Percentiles rank a stretch among this genome's conserved stretches.
Conservation (phyloP, 345 rosid species). For the Rubroshorea leprosula region DNA sequence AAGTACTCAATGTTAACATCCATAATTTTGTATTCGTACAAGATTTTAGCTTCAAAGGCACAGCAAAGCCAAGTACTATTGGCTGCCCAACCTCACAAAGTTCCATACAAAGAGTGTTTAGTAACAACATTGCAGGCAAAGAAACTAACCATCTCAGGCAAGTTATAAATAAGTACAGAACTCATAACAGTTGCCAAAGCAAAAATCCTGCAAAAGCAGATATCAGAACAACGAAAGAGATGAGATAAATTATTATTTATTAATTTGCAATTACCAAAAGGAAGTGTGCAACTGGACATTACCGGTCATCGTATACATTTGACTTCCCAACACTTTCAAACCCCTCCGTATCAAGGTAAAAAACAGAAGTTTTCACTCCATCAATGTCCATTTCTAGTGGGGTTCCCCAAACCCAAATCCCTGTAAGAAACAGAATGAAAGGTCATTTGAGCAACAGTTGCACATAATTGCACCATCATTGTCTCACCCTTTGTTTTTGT, state of each 20-base stretch:
- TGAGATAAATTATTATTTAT: too few relatives aligned
- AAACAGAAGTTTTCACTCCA: slow-evolving; percentile 76
- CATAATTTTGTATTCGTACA: background rate
- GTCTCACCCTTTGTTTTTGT: slow-evolving; percentile 91
- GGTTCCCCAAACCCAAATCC: slow-evolving; percentile 99
- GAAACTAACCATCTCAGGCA: slow-evolving; percentile 89
- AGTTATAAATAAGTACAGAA: slow-evolving; percentile 91
- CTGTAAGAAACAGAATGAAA: slow-evolving; percentile 31
- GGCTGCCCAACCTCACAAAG: background rate
- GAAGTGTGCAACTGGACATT: slow-evolving; percentile 14
- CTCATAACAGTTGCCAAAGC: slow-evolving; percentile 98
- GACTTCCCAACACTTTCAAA: slow-evolving; percentile 99
- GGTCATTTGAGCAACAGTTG: slow-evolving; percentile 11
- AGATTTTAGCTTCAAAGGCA: background rate
- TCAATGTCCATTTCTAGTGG: slow-evolving; percentile 70
- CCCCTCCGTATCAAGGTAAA: slow-evolving; percentile 97
- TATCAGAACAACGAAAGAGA: slow-evolving; percentile 12
- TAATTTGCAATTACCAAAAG: slow-evolving; percentile 4
- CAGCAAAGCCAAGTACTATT: background rate
- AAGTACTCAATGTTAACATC: background rate
- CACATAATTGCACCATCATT: slow-evolving; percentile 3
- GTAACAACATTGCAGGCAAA: slow-evolving; percentile 15
- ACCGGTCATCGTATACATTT: slow-evolving; percentile 97
- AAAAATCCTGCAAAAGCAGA: slow-evolving; percentile 66
- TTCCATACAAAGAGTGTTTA: background rate